Evolutionary conservation across 2,329 filamentous ascomycete genomes (phyloP).

Genomic region (Penicillium expansum): DNA sequence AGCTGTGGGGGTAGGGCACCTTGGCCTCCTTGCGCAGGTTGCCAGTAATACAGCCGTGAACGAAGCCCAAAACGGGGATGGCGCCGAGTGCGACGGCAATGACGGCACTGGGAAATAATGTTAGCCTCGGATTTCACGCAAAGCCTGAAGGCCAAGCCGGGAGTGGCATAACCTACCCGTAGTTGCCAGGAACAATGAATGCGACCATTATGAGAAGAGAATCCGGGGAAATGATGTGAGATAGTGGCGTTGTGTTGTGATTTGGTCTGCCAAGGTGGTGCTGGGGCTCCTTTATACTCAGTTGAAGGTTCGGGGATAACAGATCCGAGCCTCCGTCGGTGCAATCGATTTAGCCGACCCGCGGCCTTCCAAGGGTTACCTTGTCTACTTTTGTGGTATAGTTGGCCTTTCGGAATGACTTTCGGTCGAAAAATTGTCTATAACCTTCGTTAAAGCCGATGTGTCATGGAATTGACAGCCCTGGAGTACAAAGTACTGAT

Average conservation of each 20-base stretch:
- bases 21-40: constrained; percentile 51
- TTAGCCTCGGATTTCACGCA: constrained; percentile 1
- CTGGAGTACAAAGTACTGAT: not conserved
- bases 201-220: constrained; percentile 35
- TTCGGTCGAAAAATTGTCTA: not conserved
- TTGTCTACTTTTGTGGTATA: not conserved
- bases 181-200: constrained; percentile 48
- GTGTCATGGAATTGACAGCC: not conserved
- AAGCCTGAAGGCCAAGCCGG: not conserved
- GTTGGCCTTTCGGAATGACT: not conserved
- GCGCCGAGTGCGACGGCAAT: constrained; percentile 54
- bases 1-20: constrained; percentile 58
- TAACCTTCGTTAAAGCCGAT: not conserved
- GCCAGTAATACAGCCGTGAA: constrained; percentile 51
- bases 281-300: constrained; percentile 8
- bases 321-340: constrained; percentile 6
- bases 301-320: not conserved
- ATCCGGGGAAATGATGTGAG: not conserved
- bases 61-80: constrained; percentile 52
- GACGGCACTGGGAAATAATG: constrained; percentile 48
- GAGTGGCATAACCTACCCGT: constrained; percentile 41
- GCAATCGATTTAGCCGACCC: constrained; percentile 13
- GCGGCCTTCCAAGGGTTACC: not conserved
- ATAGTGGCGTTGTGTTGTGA: not conserved
- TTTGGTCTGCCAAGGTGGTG: not conserved